Evolutionary conservation across 352 stramenopile species (phyloP).

Genomic region (Poterioochromonas sp.): DNA sequence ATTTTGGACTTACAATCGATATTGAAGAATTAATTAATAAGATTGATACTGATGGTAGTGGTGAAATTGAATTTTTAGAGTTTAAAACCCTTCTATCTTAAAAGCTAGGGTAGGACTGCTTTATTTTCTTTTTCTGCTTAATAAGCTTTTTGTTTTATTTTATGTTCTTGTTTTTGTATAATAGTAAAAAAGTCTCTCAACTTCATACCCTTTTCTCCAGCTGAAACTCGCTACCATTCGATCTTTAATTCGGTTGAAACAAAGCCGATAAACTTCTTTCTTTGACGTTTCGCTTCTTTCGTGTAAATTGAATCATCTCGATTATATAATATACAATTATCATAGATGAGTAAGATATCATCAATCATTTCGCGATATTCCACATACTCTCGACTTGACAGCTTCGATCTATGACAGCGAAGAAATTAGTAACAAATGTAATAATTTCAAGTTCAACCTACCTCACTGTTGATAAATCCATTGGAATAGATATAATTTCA

Average conservation of each 20-base stretch:
- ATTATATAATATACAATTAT: conserved; percentile 33
- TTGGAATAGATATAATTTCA: conserved; percentile 15
- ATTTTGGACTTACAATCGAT: conserved; percentile 84
- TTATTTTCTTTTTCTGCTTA: too few species aligned
- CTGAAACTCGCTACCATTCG: too few species aligned
- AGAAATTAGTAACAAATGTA: background rate
- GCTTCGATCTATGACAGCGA: background rate
- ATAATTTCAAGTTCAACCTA: background rate
- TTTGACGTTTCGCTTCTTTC: background rate
- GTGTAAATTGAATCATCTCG: background rate
- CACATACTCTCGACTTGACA: background rate
- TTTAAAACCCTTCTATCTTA: conserved; percentile 69
- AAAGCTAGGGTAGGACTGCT: too few species aligned
- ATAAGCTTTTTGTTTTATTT: too few species aligned
- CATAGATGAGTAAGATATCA: conserved; percentile 27
- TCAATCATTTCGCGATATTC: background rate
- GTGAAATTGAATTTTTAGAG: conserved; percentile 89
- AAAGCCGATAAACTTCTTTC: background rate
- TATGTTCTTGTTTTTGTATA: too few species aligned
- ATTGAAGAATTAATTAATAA: conserved; percentile 90
- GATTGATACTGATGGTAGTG: conserved; percentile 81
- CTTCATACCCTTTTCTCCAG: too few species aligned
- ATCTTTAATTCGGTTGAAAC: too few species aligned
- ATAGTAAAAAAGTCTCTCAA: too few species aligned
- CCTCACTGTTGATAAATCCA: conserved; percentile 24